These are phyloP conservation scores for Phytophthora foliorum DNA, from an alignment of 352 stramenopile species.

Conservation along the genomic window DNA sequence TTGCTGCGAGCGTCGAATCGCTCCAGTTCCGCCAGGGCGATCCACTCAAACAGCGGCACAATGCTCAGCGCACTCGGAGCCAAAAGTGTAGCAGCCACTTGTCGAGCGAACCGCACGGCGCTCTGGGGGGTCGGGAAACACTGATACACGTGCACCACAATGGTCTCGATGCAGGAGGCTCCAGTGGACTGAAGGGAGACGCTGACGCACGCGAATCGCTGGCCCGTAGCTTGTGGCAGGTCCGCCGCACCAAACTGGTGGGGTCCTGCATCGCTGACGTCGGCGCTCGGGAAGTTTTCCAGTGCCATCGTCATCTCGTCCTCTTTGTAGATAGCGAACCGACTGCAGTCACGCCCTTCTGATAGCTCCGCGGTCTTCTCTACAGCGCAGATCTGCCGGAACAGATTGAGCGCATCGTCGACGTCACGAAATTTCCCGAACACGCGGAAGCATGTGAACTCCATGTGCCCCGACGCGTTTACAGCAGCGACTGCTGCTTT, in stretches of 20 bases:
- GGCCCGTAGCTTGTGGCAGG: conserved; percentile 61
- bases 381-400: conserved; percentile 69
- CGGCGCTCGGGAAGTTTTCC: conserved; percentile 63
- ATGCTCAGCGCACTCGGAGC: conserved; percentile 59
- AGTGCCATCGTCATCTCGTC: conserved; percentile 85
- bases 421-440: conserved; percentile 81
- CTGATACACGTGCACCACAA: conserved; percentile 82
- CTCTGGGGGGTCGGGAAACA: conserved; percentile 85
- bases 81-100: conserved; percentile 59
- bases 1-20: conserved; percentile 70
- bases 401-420: conserved; percentile 68
- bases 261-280: neutral
- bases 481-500: conserved; percentile 24
- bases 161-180: conserved; percentile 51
- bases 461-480: conserved; percentile 1
- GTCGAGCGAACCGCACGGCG: conserved; percentile 74
- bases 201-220: conserved; percentile 80
- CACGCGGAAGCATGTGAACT: conserved; percentile 70
- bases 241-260: conserved; percentile 60
- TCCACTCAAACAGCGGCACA: conserved; percentile 87
- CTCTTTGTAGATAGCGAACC: conserved; percentile 85
- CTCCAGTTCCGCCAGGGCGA: conserved; percentile 72
- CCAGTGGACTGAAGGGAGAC: conserved; percentile 45
- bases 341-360: conserved; percentile 50
- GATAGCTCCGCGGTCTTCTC: conserved; percentile 43